Evolutionary conservation across 805 yeast genomes (phyloP).

Genomic region (Yarrowia divulgata): DNA sequence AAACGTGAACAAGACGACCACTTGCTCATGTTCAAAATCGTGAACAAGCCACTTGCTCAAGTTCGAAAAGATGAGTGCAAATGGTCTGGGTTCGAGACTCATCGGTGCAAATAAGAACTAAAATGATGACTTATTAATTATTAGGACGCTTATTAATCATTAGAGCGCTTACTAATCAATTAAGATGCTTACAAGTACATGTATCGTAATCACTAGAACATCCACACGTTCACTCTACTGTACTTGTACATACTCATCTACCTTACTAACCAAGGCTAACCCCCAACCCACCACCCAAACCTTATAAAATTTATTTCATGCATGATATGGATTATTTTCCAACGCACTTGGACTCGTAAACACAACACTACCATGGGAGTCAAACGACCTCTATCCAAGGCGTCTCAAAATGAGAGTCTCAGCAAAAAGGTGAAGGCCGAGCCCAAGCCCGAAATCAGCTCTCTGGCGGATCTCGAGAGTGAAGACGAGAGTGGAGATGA

Average conservation of each 20-base stretch:
- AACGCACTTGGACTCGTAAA: background rate
- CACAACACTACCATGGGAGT: constrained; percentile 29
- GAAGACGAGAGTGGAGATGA: constrained; percentile 38
- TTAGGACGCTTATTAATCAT: too few relatives aligned
- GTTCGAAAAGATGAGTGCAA: too few relatives aligned
- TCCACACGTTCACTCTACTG: background rate
- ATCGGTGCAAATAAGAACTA: too few relatives aligned
- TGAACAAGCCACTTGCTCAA: too few relatives aligned
- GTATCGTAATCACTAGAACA: too few relatives aligned
- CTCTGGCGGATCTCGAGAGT: constrained; percentile 39
- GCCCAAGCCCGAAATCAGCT: constrained; percentile 21
- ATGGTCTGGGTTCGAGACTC: too few relatives aligned
- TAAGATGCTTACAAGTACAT: too few relatives aligned
- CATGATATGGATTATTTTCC: constrained; percentile 12
- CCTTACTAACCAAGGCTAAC: too few relatives aligned
- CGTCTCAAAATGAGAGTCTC: background rate
- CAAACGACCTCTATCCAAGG: constrained; percentile 26
- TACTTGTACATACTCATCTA: background rate
- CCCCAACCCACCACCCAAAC: constrained; percentile 1
- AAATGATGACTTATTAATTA: too few relatives aligned
- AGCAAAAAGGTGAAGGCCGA: constrained; percentile 22
- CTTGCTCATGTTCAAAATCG: too few relatives aligned
- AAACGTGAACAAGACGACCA: too few relatives aligned
- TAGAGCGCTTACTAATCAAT: too few relatives aligned
- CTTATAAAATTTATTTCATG: constrained; percentile 28